A percentile compares a stretch with the other conserved stretches of the same genome.
phyloP scores from a whole-genome alignment of 495 filamentous ascomycete species.

The Penicilliopsis zonata region DNA sequence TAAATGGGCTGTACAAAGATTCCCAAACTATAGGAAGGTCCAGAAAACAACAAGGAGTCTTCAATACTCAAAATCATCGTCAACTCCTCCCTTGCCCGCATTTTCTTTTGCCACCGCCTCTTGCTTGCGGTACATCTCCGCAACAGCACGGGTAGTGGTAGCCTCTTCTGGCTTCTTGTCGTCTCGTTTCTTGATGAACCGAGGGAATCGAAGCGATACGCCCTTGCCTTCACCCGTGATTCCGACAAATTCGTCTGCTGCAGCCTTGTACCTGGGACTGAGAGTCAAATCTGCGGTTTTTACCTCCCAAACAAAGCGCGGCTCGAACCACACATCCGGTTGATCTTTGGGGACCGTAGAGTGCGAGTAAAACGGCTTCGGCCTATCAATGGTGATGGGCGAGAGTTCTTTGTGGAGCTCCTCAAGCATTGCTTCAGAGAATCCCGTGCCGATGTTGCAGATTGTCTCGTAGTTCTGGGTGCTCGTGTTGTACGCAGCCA shows the following conservation, averaged over 20 bases:
- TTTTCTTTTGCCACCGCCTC: slow-evolving; percentile 57
- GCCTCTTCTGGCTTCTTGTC: slow-evolving; percentile 94
- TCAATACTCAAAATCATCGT: slow-evolving; percentile 98
- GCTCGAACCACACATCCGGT: slow-evolving; percentile 98
- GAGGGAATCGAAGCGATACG: slow-evolving; percentile 77
- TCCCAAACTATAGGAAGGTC: no score
- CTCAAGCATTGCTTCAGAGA: slow-evolving; percentile 77
- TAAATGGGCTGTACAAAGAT: no score
- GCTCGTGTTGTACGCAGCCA: slow-evolving; percentile 80
- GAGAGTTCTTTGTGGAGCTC: slow-evolving; percentile 64
- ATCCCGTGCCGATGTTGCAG: slow-evolving; percentile 97
- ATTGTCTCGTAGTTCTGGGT: slow-evolving; percentile 81
- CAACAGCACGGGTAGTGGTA: slow-evolving; percentile 68
- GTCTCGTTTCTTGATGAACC: slow-evolving; percentile 80
- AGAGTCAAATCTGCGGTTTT: slow-evolving; percentile 92
- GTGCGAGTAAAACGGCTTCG: slow-evolving; percentile 92
- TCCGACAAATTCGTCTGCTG: slow-evolving; percentile 43
- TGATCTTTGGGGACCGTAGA: slow-evolving; percentile 75
- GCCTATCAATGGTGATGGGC: slow-evolving; percentile 65
- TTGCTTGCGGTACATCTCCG: slow-evolving; percentile 95
- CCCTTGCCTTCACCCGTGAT: slow-evolving; percentile 62
- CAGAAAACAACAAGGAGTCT: no score
- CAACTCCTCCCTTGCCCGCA: slow-evolving; percentile 67
- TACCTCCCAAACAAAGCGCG: slow-evolving; percentile 90
- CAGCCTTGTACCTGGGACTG: slow-evolving; percentile 82